Evolutionary conservation across 2,329 filamentous ascomycete species (phyloP).

Genomic region (Botrytis porri): DNA sequence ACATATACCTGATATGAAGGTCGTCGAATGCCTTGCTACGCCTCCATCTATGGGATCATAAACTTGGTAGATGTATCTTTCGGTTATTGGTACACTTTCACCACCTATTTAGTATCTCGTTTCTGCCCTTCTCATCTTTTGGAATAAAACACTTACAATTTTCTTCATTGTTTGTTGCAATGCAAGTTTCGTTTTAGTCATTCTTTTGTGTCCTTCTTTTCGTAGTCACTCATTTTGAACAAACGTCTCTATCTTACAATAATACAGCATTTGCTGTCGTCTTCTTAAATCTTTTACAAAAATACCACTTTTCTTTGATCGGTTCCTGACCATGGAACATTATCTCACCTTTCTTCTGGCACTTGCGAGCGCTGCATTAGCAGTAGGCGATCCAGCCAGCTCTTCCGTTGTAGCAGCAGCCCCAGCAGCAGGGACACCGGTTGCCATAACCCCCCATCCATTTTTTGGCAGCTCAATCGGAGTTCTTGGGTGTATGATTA

Average conservation of each 20-base stretch:
- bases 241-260: neutral
- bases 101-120: neutral
- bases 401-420: neutral
- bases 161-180: neutral
- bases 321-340: neutral
- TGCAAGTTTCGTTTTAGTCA: neutral
- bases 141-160: neutral
- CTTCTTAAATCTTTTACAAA: too few relatives aligned
- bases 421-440: neutral
- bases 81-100: too few relatives aligned
- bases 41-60: neutral
- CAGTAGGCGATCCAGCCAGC: neutral
- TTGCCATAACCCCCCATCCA: conserved; percentile 5
- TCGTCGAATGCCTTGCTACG: neutral
- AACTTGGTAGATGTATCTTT: neutral
- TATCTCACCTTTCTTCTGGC: neutral
- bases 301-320: neutral
- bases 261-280: neutral
- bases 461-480: conserved; percentile 2
- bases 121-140: neutral
- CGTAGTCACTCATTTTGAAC: neutral
- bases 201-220: neutral
- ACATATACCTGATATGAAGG: neutral
- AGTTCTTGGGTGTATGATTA: conserved; percentile 11
- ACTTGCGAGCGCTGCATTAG: neutral